phyloP scores from a whole-genome alignment of 306 rosid genomes.

The Morella rubra region DNA sequence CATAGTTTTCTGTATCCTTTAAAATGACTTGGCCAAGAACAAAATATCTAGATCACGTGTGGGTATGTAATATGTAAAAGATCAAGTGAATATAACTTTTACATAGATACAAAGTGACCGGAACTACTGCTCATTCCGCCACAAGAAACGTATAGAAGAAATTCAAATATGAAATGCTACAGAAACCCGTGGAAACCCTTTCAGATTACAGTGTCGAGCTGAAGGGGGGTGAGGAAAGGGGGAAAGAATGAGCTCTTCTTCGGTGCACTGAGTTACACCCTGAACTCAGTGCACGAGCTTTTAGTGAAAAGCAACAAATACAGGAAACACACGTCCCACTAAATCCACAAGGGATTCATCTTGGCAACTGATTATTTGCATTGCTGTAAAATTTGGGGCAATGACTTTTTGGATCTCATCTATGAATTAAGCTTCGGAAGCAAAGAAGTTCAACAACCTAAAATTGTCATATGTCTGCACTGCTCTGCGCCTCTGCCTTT shows the following conservation, averaged over 20 bases:
- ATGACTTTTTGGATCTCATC: background rate
- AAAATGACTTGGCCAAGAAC: no score
- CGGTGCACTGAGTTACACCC: background rate
- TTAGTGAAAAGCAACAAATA: background rate
- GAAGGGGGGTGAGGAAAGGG: background rate
- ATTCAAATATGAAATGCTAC: background rate
- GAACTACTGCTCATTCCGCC: conserved; percentile 13
- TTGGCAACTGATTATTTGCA: background rate
- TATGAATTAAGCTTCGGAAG: background rate
- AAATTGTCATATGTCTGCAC: background rate
- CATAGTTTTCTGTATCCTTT: no score
- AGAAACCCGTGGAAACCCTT: background rate
- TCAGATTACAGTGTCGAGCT: background rate
- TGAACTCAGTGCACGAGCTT: background rate
- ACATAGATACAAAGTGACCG: background rate
- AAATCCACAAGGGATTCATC: background rate
- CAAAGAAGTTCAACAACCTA: background rate
- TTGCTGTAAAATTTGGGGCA: background rate
- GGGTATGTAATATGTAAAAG: background rate
- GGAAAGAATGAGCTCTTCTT: background rate
- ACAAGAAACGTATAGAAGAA: conserved; percentile 4
- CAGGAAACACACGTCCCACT: background rate
- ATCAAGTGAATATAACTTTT: background rate
- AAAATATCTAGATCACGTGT: no score
- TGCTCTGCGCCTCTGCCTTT: conserved; percentile 1